Conservation (phyloP, 2,329 filamentous ascomycete species). For the Passalora sequoiae region DNA sequence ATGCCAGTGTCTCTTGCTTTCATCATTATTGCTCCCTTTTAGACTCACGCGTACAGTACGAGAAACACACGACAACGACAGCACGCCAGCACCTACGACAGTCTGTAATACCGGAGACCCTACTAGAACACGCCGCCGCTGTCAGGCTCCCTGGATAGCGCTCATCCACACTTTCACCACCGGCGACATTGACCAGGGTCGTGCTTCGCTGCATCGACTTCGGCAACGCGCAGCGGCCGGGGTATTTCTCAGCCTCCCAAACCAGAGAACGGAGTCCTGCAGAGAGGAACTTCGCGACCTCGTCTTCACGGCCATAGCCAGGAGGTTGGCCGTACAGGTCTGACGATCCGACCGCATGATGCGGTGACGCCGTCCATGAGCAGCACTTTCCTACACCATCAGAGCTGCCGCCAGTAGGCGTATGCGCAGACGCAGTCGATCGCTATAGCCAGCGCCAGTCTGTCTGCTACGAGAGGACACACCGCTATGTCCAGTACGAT, state of each 20-base stretch:
- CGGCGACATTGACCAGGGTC: slow-evolving; percentile 1
- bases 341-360: slow-evolving; percentile 7
- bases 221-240: slow-evolving; percentile 5
- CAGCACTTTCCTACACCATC: not conserved
- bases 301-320: not conserved
- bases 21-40: no score
- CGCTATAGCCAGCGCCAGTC: not conserved
- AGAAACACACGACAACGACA: not conserved
- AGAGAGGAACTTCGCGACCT: slow-evolving; percentile 1
- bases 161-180: not conserved
- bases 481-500: slow-evolving; percentile 6
- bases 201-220: not conserved
- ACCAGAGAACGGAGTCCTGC: not conserved
- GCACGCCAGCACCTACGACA: no score
- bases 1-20: no score
- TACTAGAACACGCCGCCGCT: no score
- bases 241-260: not conserved
- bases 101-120: no score
- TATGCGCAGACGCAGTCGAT: not conserved
- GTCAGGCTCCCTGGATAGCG: not conserved
- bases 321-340: no score
- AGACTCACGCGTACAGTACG: no score
- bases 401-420: slow-evolving; percentile 5
- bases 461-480: not conserved
- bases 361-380: slow-evolving; percentile 5